Evolutionary conservation across 129 eudicot genomes (phyloP).

Genomic region (Ambrosia artemisiifolia): DNA sequence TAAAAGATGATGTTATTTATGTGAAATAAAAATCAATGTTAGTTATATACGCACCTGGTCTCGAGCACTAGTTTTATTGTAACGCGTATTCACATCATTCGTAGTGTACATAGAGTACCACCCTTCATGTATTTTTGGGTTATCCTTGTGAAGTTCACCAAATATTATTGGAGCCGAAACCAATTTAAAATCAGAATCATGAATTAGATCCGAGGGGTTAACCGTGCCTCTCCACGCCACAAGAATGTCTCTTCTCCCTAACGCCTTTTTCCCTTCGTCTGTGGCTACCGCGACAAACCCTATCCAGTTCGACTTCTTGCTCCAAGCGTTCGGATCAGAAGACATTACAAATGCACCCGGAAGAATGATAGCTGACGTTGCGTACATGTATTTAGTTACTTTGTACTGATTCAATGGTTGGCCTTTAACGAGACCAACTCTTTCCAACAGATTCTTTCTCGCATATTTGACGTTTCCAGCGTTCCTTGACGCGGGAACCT

Average conservation of each 20-base stretch:
- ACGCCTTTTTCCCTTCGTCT: conserved; percentile 36
- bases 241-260: conserved; percentile 55
- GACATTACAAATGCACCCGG: conserved; percentile 46
- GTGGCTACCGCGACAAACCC: conserved; percentile 46
- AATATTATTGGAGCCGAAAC: conserved; percentile 38
- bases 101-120: conserved; percentile 50
- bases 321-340: conserved; percentile 36
- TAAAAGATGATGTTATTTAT: too few relatives aligned
- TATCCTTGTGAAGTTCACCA: conserved; percentile 17
- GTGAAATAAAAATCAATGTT: too few relatives aligned
- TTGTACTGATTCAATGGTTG: conserved; percentile 36
- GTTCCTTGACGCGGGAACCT: conserved; percentile 28
- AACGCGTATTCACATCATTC: conserved; percentile 31
- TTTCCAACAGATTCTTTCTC: conserved; percentile 23
- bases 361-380: conserved; percentile 26
- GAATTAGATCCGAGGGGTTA: conserved; percentile 39
- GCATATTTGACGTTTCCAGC: conserved; percentile 42
- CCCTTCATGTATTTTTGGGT: conserved; percentile 40
- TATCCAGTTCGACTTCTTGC: conserved; percentile 50
- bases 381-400: conserved; percentile 34
- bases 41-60: conserved; percentile 42
- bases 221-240: conserved; percentile 54
- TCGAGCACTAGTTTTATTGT: conserved; percentile 40
- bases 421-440: conserved; percentile 30
- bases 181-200: conserved; percentile 26